Evolutionary conservation across 2,329 filamentous ascomycete genomes (phyloP), one percentile per base, ranked within the genome.

Genomic region (Talaromyces sp.): DNA sequence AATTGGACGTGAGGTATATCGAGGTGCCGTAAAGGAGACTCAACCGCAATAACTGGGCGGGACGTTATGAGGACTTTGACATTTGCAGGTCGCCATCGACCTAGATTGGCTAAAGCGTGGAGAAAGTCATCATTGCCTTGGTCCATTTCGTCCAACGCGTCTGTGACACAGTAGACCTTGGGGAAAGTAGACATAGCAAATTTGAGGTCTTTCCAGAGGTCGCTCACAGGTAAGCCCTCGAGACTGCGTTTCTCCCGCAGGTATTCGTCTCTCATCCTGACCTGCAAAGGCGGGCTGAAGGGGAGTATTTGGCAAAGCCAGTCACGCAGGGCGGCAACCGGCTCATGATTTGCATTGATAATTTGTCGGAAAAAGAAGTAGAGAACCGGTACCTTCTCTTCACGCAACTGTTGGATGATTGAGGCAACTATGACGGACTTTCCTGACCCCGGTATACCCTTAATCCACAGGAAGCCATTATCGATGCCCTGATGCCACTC

Each of bases 201-300:
- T 56, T 35, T 52, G n/a, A 63, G 61, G 8, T 57, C 39, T 35
- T 63, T 63, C 61, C 61, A 63, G 7, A 71, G 60, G 24, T 70
- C 67, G 16, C 39, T 61, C 11, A 57, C 19, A 13, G 67, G 56
- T 27, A 62, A 11, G 14, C 63, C 47, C 3, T 56, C 35, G 1
- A 65, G 9, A 27, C 39, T 3, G 1, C 62, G 19, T 14, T 60
- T 60, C 10, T 62, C 43, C 13, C n/a, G 5, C 16, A 52, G 11
- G 35, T 62, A 62, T 16, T 64, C 60, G 33, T 62, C 47, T 49
- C 14, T 63, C 41, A 63, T 33, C 11, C 52, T 52, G 16, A 0
- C 67, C 80, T 6, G 77, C 78, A 64, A 73, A 67, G 45, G 57
- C 16, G 56, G 56, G 16, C 39, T 52, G 8, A 50, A 60, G 11